These are phyloP conservation scores for Colletotrichum chlorophyti DNA, from an alignment of 2,329 filamentous ascomycete genomes.

Conservation along the genomic window DNA sequence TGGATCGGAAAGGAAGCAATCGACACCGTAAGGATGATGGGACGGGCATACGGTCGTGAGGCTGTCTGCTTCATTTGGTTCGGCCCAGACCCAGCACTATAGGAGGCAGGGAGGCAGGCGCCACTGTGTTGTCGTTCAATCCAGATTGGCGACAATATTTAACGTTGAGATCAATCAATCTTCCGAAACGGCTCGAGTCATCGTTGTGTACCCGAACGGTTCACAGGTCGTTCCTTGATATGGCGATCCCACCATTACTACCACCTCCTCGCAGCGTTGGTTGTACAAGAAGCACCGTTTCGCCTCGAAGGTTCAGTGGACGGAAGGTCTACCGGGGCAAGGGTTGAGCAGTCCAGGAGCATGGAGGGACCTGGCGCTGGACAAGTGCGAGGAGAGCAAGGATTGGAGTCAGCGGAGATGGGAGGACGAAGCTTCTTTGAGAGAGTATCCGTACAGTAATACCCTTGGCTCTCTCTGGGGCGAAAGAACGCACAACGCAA, in stretches of 20 bases:
- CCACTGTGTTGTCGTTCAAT: not conserved
- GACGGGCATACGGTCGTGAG: not conserved
- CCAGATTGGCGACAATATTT: slow-evolving; percentile 20
- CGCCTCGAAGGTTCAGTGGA: slow-evolving; percentile 20
- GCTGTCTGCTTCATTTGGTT: not conserved
- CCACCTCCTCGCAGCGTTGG: not conserved
- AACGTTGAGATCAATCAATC: slow-evolving; percentile 13
- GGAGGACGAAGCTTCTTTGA: no score
- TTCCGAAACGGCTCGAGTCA: slow-evolving; percentile 28
- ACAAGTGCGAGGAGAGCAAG: slow-evolving; percentile 1
- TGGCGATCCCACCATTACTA: slow-evolving; percentile 7
- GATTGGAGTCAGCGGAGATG: slow-evolving; percentile 2
- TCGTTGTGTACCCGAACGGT: slow-evolving; percentile 10
- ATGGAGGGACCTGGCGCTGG: slow-evolving; percentile 17
- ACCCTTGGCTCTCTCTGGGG: no score
- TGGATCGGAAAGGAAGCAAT: not conserved
- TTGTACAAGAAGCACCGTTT: slow-evolving; percentile 20
- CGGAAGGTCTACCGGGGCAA: slow-evolving; percentile 17
- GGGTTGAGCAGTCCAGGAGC: not conserved
- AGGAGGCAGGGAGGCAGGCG: not conserved
- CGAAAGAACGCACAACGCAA: no score
- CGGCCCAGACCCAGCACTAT: slow-evolving; percentile 11
- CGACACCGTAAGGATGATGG: slow-evolving; percentile 7
- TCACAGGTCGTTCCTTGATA: slow-evolving; percentile 21
- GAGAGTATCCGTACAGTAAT: no score